A percentile compares a stretch with the other conserved stretches of the same genome.
These are phyloP conservation scores for Russula ochroleuca DNA, from an alignment of 768 basidiomycete species.

Conservation along the genomic window DNA sequence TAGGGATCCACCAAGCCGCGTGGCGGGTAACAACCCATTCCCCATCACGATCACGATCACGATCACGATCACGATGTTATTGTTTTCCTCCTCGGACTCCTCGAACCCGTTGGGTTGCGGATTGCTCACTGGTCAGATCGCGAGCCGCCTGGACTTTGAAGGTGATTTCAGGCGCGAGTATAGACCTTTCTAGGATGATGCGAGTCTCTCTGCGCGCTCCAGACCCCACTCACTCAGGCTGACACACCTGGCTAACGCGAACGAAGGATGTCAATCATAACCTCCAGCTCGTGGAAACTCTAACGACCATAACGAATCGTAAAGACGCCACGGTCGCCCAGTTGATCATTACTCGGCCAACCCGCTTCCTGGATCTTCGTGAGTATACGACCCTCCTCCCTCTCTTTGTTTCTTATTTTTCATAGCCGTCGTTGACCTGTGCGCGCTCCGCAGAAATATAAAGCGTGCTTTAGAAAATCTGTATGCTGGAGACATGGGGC, in stretches of 20 bases:
- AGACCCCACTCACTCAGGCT: slow-evolving; percentile 7
- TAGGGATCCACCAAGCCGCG: no score
- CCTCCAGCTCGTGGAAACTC: slow-evolving; percentile 38
- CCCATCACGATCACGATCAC: no score
- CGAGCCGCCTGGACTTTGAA: slow-evolving; percentile 33
- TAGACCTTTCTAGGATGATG: slow-evolving; percentile 33
- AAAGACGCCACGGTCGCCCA: slow-evolving; percentile 42
- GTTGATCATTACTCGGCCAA: slow-evolving; percentile 36
- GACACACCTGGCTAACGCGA: slow-evolving; percentile 24
- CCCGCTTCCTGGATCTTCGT: slow-evolving; percentile 36
- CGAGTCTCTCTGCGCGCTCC: slow-evolving; percentile 11
- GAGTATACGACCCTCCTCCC: slow-evolving; percentile 14
- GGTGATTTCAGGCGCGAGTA: slow-evolving; percentile 33
- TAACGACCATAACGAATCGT: slow-evolving; percentile 38
- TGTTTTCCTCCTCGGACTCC: background rate
- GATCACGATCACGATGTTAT: background rate
- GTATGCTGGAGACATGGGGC: slow-evolving; percentile 38
- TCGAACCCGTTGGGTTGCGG: slow-evolving; percentile 46
- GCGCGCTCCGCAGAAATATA: background rate
- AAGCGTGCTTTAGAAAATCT: slow-evolving; percentile 35
- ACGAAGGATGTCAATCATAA: slow-evolving; percentile 38
- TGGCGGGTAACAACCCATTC: no score
- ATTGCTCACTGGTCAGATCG: slow-evolving; percentile 48
- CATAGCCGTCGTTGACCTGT: background rate
- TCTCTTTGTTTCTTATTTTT: no score